Evolutionary conservation across 768 basidiomycete species (phyloP).

Genomic region (Termitomyces sp.): DNA sequence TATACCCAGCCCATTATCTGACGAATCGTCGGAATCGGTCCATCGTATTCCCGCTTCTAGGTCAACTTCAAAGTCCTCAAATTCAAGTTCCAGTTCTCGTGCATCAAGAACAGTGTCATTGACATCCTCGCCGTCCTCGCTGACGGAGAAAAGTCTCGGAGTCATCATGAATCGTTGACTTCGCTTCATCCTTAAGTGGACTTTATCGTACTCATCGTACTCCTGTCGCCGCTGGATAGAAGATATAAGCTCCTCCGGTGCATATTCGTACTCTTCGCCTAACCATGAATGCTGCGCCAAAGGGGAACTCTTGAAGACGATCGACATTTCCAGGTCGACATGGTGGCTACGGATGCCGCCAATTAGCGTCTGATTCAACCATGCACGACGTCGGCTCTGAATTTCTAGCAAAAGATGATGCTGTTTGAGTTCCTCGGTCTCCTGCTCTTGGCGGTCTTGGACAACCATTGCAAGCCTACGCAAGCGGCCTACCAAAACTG

Average conservation of each 20-base stretch:
- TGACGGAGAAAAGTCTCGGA: constrained; percentile 38
- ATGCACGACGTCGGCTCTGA: constrained; percentile 62
- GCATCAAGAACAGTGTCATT: constrained; percentile 23
- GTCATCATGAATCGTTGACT: constrained; percentile 17
- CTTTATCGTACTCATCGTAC: constrained; percentile 20
- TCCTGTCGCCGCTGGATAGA: constrained; percentile 8
- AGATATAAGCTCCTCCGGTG: not conserved
- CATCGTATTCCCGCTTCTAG: constrained; percentile 26
- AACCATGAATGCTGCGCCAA: constrained; percentile 41
- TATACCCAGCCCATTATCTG: not conserved
- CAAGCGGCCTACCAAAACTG: constrained; percentile 35
- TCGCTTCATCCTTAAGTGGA: constrained; percentile 12
- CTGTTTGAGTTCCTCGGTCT: constrained; percentile 36
- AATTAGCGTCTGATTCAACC: constrained; percentile 52
- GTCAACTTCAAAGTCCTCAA: constrained; percentile 28
- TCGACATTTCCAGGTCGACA: constrained; percentile 44
- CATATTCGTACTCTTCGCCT: constrained; percentile 33
- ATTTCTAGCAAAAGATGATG: constrained; percentile 52
- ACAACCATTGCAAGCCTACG: constrained; percentile 40
- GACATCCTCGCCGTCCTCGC: constrained; percentile 30
- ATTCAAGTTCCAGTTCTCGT: constrained; percentile 32
- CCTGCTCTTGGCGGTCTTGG: constrained; percentile 38
- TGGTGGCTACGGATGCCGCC: constrained; percentile 17
- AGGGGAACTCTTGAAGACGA: constrained; percentile 50
- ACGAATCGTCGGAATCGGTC: constrained; percentile 15